phyloP scores from a whole-genome alignment of 352 stramenopile species.

The Blastocystis sp. region DNA sequence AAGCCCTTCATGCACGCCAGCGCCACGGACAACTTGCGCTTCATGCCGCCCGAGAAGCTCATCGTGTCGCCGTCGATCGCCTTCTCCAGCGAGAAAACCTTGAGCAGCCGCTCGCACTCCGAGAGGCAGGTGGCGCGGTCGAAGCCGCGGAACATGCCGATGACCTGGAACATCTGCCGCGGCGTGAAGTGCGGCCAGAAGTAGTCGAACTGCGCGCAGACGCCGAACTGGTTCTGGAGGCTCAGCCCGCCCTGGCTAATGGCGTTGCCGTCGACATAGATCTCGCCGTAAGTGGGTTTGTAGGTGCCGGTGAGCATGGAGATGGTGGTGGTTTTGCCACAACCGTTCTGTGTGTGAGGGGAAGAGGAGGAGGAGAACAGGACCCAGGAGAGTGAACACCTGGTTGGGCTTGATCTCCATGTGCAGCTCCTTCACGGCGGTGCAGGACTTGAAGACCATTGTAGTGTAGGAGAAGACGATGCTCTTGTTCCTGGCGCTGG shows the following conservation, averaged over 20 bases:
- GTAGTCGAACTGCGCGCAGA: conserved; percentile 63
- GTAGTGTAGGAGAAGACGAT: conserved; percentile 50
- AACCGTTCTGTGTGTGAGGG: conserved; percentile 59
- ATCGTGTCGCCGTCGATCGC: conserved; percentile 39
- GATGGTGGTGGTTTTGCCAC: conserved; percentile 67
- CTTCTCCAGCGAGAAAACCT: conserved; percentile 55
- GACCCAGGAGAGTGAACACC: conserved; percentile 41
- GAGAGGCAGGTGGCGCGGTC: not conserved
- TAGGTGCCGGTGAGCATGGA: conserved; percentile 66
- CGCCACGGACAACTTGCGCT: conserved; percentile 69
- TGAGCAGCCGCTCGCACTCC: conserved; percentile 2
- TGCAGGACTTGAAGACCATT: conserved; percentile 19
- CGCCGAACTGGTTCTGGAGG: conserved; percentile 49
- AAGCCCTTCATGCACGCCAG: conserved; percentile 9
- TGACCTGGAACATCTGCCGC: conserved; percentile 57
- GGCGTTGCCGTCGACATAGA: conserved; percentile 46
- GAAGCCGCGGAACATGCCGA: conserved; percentile 53
- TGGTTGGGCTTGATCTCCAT: conserved; percentile 38
- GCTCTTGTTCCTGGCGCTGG: not conserved
- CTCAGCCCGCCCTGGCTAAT: not conserved
- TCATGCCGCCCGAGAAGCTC: conserved; percentile 70
- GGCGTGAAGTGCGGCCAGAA: conserved; percentile 66
- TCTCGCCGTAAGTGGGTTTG: conserved; percentile 64
- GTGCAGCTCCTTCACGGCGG: conserved; percentile 45
- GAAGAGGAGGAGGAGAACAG: not conserved